These are phyloP conservation scores for Aspergillus funiculosus DNA, from an alignment of 495 filamentous ascomycete genomes.

Conservation along the genomic window DNA sequence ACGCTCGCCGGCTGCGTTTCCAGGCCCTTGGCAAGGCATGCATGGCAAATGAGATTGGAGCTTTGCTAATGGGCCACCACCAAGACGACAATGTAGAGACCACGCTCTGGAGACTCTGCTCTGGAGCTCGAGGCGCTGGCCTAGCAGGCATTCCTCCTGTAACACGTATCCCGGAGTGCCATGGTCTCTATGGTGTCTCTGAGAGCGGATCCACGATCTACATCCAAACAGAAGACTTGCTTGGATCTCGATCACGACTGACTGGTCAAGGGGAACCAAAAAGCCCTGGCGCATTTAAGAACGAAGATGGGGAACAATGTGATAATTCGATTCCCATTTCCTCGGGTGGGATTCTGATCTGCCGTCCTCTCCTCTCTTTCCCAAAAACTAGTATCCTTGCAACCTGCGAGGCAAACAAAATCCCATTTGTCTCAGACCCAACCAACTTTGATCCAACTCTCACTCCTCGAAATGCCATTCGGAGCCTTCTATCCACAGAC, in stretches of 20 bases:
- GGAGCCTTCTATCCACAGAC: conserved; percentile 54
- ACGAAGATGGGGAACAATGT: too few relatives aligned
- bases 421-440: conserved; percentile 75
- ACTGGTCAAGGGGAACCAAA: too few relatives aligned
- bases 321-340: conserved; percentile 45
- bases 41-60: conserved; percentile 28
- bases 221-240: conserved; percentile 1
- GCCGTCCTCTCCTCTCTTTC: conserved; percentile 70
- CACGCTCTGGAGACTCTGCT: conserved; percentile 64
- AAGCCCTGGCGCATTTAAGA: too few relatives aligned
- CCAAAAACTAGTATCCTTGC: conserved; percentile 64
- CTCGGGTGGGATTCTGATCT: conserved; percentile 62
- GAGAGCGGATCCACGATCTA: conserved; percentile 51
- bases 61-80: conserved; percentile 76
- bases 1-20: conserved; percentile 72
- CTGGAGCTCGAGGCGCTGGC: conserved; percentile 56
- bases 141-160: conserved; percentile 61
- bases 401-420: conserved; percentile 59
- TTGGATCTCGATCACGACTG: too few relatives aligned
- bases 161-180: conserved; percentile 74
- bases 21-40: conserved; percentile 61
- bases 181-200: conserved; percentile 63
- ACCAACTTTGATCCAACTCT: conserved; percentile 78
- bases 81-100: conserved; percentile 85
- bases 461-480: conserved; percentile 74